Evolutionary conservation across 1,139 yeast species (phyloP), one percentile per base, ranked within the genome.

Genomic region (Nadsonia starkeyi-henricii): DNA sequence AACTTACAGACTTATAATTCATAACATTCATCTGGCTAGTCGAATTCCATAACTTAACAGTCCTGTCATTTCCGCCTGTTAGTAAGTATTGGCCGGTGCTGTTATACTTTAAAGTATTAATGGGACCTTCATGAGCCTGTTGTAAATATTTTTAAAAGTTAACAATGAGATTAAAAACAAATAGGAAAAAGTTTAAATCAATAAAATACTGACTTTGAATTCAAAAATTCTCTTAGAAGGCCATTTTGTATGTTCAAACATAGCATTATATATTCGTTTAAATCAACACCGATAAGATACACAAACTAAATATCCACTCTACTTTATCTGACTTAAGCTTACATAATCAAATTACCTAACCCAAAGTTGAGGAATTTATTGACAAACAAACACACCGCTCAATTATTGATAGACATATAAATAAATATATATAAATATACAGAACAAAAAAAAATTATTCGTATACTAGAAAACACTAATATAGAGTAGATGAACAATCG

Each of bases 21-120:
- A 60, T 56, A 39, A 63, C 51, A 30, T 51, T 52, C 17, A 52
- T 33, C 15, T 57, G 59, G 1, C 63, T 50, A 20, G 48, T 45
- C 7, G 62, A 52, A 50, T 65, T 65, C 65, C 67, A 63, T 15
- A 65, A 55, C 5, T 52, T 46, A 17, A 65, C 54, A 20, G 51
- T 49, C 17, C 62, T 51, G 49, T 65, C 69, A 47, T 61, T 63
- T 8, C 68, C 68, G 5, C 66, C 68, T 7, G 65, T 58, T 1
- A 65, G 54, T 15, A 61, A 45, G 48, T 65, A 64, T 20, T 54
- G 55, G 2, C 66, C 67, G 4, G 60, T 55, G 20, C 57, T 47
- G 51, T 61, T 62, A 50, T 56, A 62, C 28, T 52, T 47, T 41
- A 65, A 56, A 15, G 61, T 61, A 47, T 62, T 62, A 21, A 65